phyloP scores from a whole-genome alignment of 2,329 filamentous ascomycete genomes.

The Colletotrichum acutatum region DNA sequence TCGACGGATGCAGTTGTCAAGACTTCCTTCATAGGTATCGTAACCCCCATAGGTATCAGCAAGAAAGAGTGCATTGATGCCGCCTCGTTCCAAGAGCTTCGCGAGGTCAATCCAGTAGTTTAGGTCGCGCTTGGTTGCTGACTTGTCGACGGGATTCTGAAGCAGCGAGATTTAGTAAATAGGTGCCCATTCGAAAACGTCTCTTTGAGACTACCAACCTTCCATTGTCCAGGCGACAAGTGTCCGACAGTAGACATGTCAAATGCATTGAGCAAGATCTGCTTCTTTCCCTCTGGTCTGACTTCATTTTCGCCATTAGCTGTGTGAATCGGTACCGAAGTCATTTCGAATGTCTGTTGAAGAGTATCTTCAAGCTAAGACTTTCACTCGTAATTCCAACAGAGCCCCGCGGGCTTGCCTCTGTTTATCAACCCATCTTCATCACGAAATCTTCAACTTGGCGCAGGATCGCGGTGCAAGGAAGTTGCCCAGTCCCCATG shows the following conservation, averaged over 20 bases:
- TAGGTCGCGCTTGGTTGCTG: constrained; percentile 68
- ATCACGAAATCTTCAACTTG: background rate
- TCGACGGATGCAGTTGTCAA: constrained; percentile 70
- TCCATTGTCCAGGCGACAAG: constrained; percentile 75
- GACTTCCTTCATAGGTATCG: constrained; percentile 69
- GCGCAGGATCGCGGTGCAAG: background rate
- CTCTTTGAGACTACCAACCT: constrained; percentile 50
- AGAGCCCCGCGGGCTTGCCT: background rate
- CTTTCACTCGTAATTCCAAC: too few relatives aligned
- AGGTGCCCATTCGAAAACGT: too few relatives aligned
- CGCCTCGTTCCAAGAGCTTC: constrained; percentile 69
- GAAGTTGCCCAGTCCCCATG: background rate
- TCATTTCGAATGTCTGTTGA: background rate
- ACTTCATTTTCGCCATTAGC: constrained; percentile 6
- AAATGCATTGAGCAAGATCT: constrained; percentile 71
- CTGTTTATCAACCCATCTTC: background rate
- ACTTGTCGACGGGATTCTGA: constrained; percentile 70
- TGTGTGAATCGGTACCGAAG: constrained; percentile 19
- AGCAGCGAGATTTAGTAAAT: constrained; percentile 21
- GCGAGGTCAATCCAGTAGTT: constrained; percentile 74
- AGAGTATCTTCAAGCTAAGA: background rate
- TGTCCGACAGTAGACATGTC: constrained; percentile 70
- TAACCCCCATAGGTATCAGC: constrained; percentile 74
- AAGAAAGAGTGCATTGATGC: constrained; percentile 73
- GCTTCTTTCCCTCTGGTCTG: constrained; percentile 21